Base-by-base conservation (phyloP, 2,329 filamentous ascomycete genomes). In the Aspergillus sclerotialis region DNA sequence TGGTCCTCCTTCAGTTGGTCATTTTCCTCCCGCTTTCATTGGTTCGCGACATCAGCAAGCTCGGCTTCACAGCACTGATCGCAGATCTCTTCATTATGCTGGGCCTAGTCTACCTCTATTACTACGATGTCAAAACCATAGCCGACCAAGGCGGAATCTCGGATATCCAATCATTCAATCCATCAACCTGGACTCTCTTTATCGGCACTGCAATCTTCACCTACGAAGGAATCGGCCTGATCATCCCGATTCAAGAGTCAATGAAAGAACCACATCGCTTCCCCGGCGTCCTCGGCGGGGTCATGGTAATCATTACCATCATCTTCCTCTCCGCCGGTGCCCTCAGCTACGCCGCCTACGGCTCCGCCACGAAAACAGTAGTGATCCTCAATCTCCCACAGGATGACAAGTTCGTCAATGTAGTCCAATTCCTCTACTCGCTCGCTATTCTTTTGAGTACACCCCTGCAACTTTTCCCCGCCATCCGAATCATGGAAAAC, bases 151-250 rank as follows among this genome's bases (percentile, higher is more conserved):
- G 87, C 9, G 65, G 63, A n/a, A 65, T 94, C 15, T 75, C 87
- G 4, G 92, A 98, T 57, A 89, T 96, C 53, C 76, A 84, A 48
- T 74, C 83, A 53, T 96, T 98, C 73, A 98, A 98, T 67, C 64
- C 82, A 26, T 78, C 83, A 40, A 82, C 88, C 58, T 98, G 93
- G 92, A 94, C 92, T 0, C 74, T 98, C 4, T 96, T 98, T 60
- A 98, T 98, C 50, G 93, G 92, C 42, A 98, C 93, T 0, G 92
- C 93, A 17, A 96, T 98, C 58, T 98, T 98, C 67, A 96, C 92
- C 0, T 98, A 96, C 55, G 92, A 98, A 58, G 92, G 92, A 17
- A 93, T 98, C 41, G 93, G 92, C 9, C 77, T 98, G 31, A 93
- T 98, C 61, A 95, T 98, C 43, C 92, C 93, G 0, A 95, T 98